Base-by-base conservation (phyloP, 768 basidiomycete genomes). In the Boletellus ananiceps region DNA sequence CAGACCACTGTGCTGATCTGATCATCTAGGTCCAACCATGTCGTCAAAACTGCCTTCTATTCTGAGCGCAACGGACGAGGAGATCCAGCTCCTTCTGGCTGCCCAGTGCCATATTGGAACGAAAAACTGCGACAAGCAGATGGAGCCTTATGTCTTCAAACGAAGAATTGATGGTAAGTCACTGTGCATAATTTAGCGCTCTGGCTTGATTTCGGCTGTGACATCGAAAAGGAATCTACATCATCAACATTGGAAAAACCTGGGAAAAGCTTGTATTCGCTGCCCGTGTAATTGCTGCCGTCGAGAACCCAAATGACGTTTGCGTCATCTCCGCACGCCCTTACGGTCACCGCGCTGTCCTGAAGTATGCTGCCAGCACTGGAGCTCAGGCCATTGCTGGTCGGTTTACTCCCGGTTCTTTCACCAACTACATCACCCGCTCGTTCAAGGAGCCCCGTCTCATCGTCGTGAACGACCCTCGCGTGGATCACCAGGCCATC, bases 381-480 rank as follows among this genome's bases (percentile, higher is more conserved):
- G 96, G 96, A 58, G 96, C 95, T 40, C 91, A 95, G 71, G 92
- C 96, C 55, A 98, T 99, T 68, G 96, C 96, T 51, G 96, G 96
- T 64, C 92, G 96, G 64, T 98, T 99, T 79, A 98, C 95, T 57
- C 95, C 95, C 63, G 95, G 95, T 79, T 88, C 84, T 59, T 96
- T 98, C 78, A 98, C 96, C 69, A 99, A 99, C 79, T 97, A 97
- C 80, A 95, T 95, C 80, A 96, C 93, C 61, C 92, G 91, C 65
- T 96, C 93, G 52, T 99, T 98, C 89, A 98, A 97, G 79, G 96
- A 99, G 76, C 96, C 96, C 61, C 92, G 96, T 63, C 82, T 99
- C 54, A 94, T 99, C 71, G 69, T 99, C 66, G 95, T 99, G 55
- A 97, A 95, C 70, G 96, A 99, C 77, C 96, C 96, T 60, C 91